A percentile compares a stretch with the other conserved stretches of the same genome.
These are phyloP conservation scores for Actinidia polygama DNA, from an alignment of 179 eudicot species.

Conservation along the genomic window DNA sequence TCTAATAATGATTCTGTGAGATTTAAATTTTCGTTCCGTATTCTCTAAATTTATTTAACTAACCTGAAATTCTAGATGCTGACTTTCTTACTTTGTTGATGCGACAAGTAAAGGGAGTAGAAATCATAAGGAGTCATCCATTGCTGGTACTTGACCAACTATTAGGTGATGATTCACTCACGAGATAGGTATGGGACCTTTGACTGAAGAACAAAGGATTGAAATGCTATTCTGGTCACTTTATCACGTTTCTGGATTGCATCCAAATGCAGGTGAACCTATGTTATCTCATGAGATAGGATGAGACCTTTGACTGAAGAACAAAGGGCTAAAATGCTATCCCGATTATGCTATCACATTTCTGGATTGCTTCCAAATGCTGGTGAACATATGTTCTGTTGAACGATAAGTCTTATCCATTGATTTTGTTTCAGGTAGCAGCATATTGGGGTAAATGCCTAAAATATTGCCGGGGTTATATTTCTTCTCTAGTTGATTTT, in stretches of 20 bases:
- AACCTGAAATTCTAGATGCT: too few species aligned
- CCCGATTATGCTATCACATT: too few species aligned
- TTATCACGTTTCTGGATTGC: slow-evolving; percentile 53
- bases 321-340: too few species aligned
- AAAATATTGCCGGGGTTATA: neutral
- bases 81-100: slow-evolving; percentile 25
- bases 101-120: slow-evolving; percentile 44
- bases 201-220: slow-evolving; percentile 82
- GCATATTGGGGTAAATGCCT: too few species aligned
- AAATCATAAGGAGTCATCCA: slow-evolving; percentile 47
- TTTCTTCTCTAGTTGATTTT: neutral
- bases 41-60: too few species aligned
- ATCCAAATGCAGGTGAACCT: slow-evolving; percentile 70
- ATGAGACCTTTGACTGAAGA: too few species aligned
- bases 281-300: too few species aligned
- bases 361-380: too few species aligned
- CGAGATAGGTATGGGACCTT: slow-evolving; percentile 79
- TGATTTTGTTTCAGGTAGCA: neutral
- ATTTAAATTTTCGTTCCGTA: too few species aligned
- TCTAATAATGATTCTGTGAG: slow-evolving; percentile 52
- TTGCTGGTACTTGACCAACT: slow-evolving; percentile 65
- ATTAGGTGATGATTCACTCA: slow-evolving; percentile 96
- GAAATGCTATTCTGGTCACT: slow-evolving; percentile 69
- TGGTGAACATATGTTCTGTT: slow-evolving; percentile 20
- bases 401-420: neutral